Percentiles rank a stretch among this genome's conserved stretches.
Evolutionary conservation across 345 rosid genomes (phyloP).

Genomic region (Capsella bursapastoris): DNA sequence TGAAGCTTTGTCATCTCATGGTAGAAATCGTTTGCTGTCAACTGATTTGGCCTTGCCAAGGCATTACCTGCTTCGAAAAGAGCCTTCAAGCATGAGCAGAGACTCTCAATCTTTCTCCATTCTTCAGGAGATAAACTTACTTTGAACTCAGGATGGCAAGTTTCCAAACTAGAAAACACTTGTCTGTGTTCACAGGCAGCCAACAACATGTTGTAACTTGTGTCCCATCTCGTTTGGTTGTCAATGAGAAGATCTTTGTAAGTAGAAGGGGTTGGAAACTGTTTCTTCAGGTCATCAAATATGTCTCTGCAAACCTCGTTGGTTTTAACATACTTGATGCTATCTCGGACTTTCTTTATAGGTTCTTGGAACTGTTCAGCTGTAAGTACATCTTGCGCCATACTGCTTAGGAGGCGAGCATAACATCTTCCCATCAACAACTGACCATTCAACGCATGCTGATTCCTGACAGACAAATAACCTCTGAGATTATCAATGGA

Average conservation of each 20-base stretch:
- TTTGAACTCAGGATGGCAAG: constrained; percentile 77
- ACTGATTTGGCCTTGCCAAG: constrained; percentile 50
- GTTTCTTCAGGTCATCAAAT: constrained; percentile 72
- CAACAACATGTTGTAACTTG: constrained; percentile 73
- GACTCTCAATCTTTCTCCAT: constrained; percentile 75
- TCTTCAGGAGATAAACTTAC: constrained; percentile 73
- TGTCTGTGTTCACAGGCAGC: constrained; percentile 75
- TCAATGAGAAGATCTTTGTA: constrained; percentile 62
- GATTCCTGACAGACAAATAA: constrained; percentile 63
- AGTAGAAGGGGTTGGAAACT: constrained; percentile 59
- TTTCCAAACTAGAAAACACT: constrained; percentile 79
- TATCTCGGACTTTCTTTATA: constrained; percentile 68
- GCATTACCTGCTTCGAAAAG: constrained; percentile 63
- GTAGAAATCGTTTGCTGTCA: constrained; percentile 63
- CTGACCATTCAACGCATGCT: constrained; percentile 72
- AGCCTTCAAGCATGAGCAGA: constrained; percentile 74
- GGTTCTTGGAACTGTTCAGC: constrained; percentile 48
- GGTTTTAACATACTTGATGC: constrained; percentile 68
- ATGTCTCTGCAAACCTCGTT: constrained; percentile 66
- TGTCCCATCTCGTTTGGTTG: constrained; percentile 71
- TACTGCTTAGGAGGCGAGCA: constrained; percentile 60
- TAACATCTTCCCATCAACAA: constrained; percentile 68
- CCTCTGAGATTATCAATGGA: constrained; percentile 70
- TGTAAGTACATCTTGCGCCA: constrained; percentile 57
- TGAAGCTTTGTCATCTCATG: constrained; percentile 82